These are phyloP conservation scores for Sisymbrium altissimum DNA, from an alignment of 345 rosid species.

Conservation along the genomic window DNA sequence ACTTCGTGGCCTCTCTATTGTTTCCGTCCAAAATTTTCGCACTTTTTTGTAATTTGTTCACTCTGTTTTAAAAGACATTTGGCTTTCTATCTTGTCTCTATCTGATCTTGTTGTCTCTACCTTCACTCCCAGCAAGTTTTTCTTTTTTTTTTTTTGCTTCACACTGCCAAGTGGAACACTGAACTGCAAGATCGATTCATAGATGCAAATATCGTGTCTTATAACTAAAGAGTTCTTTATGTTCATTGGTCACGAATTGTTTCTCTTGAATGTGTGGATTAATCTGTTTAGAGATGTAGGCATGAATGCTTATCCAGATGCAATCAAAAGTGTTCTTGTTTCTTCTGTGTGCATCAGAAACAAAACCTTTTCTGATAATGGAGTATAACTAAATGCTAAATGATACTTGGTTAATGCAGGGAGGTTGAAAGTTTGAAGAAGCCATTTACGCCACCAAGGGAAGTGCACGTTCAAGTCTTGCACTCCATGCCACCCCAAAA, in stretches of 20 bases:
- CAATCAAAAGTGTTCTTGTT: neutral
- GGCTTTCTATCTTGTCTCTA: conserved; percentile 1
- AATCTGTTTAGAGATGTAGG: neutral
- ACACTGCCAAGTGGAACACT: conserved; percentile 1
- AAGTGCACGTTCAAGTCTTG: conserved; percentile 79
- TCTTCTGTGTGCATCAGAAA: conserved; percentile 1
- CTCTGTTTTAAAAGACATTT: conserved; percentile 1
- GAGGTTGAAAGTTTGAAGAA: conserved; percentile 67
- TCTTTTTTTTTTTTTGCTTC: neutral
- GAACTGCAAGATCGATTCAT: neutral
- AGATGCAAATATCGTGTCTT: neutral
- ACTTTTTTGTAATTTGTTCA: neutral
- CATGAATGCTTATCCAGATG: neutral
- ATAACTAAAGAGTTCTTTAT: neutral
- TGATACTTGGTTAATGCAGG: conserved; percentile 39
- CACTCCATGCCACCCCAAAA: conserved; percentile 92
- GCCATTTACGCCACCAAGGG: conserved; percentile 74
- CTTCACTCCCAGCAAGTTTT: neutral
- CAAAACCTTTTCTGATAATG: neutral
- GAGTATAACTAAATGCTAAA: conserved; percentile 6
- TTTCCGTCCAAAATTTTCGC: conserved; percentile 28
- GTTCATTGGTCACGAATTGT: neutral
- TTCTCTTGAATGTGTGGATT: neutral
- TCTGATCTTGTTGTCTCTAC: conserved; percentile 2
- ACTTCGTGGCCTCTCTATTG: conserved; percentile 23